A percentile compares a stretch with the other conserved stretches of the same genome.
These are phyloP conservation scores for Gloeophyllum trabeum DNA, from an alignment of 768 basidiomycete genomes.

Conservation along the genomic window DNA sequence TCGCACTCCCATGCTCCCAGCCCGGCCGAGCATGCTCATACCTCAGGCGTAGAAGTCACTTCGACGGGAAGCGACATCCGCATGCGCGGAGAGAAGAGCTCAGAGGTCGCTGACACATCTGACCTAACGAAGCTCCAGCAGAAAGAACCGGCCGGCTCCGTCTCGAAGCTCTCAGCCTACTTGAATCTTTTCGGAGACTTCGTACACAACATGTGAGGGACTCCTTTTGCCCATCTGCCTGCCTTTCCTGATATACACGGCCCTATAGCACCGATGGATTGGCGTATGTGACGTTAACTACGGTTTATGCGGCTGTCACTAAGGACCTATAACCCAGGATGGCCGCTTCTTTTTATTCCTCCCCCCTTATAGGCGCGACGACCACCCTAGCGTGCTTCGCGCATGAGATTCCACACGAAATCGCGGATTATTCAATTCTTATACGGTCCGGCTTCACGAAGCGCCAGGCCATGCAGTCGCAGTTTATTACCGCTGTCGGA, in stretches of 20 bases:
- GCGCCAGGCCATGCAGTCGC: constrained; percentile 85
- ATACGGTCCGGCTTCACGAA: constrained; percentile 87
- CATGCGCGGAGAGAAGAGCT: constrained; percentile 6
- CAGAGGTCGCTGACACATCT: constrained; percentile 16
- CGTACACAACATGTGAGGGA: constrained; percentile 79
- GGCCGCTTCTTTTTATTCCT: constrained; percentile 96
- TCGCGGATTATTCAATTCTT: constrained; percentile 93
- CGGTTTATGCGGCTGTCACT: constrained; percentile 4
- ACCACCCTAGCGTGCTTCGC: constrained; percentile 94
- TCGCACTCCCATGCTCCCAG: constrained; percentile 42
- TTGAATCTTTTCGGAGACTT: constrained; percentile 91
- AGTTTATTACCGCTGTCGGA: constrained; percentile 85
- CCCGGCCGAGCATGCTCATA: not conserved
- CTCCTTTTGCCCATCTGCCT: constrained; percentile 6
- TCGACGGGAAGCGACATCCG: not conserved
- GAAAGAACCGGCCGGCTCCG: constrained; percentile 33
- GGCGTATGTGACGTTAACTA: constrained; percentile 56
- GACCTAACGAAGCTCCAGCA: constrained; percentile 12
- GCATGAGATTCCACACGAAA: constrained; percentile 93
- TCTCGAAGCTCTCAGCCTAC: constrained; percentile 83
- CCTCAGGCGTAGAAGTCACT: not conserved
- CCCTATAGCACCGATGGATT: constrained; percentile 76
- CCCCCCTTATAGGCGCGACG: constrained; percentile 85
- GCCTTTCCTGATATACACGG: constrained; percentile 8
- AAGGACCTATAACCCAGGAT: constrained; percentile 37